A percentile compares a stretch with the other conserved stretches of the same genome.
Evolutionary conservation across 2,329 filamentous ascomycete genomes (phyloP).

Genomic region (Ascochyta pisi): DNA sequence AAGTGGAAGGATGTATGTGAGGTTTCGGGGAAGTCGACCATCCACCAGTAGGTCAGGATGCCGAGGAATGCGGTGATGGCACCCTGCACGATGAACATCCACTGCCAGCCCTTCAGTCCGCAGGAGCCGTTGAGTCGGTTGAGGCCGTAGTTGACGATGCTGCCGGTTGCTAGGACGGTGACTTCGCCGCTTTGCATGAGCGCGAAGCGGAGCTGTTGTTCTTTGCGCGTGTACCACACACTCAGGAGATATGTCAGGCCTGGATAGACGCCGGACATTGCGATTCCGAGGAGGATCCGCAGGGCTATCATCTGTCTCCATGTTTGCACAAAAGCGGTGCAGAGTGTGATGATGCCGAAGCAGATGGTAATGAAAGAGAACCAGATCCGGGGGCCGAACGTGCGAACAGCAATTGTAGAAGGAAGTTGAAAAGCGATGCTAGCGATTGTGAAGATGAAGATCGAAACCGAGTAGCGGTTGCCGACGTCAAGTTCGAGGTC

Average conservation of each 20-base stretch:
- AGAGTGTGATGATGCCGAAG: slow-evolving; percentile 71
- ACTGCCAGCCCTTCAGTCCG: slow-evolving; percentile 69
- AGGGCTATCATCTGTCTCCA: slow-evolving; percentile 75
- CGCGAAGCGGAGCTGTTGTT: slow-evolving; percentile 71
- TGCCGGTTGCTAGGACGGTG: slow-evolving; percentile 68
- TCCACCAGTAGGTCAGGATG: slow-evolving; percentile 71
- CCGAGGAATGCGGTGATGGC: slow-evolving; percentile 65
- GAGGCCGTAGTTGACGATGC: slow-evolving; percentile 73
- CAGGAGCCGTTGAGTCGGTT: slow-evolving; percentile 65
- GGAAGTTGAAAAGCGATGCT: slow-evolving; percentile 73
- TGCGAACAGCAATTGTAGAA: slow-evolving; percentile 70
- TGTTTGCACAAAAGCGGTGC: slow-evolving; percentile 70
- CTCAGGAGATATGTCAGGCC: slow-evolving; percentile 62
- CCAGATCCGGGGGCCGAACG: slow-evolving; percentile 69
- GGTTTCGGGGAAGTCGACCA: slow-evolving; percentile 72
- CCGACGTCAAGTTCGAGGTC: slow-evolving; percentile 68
- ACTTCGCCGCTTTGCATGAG: slow-evolving; percentile 71
- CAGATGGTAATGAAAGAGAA: slow-evolving; percentile 65
- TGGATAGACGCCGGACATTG: slow-evolving; percentile 59
- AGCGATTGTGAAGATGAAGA: slow-evolving; percentile 76
- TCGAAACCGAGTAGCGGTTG: slow-evolving; percentile 71
- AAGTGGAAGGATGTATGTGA: slow-evolving; percentile 65
- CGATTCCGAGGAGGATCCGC: slow-evolving; percentile 69
- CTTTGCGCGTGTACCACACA: slow-evolving; percentile 69
- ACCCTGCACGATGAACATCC: slow-evolving; percentile 73